These are phyloP conservation scores for Marasmius tenuissimus DNA, from an alignment of 1,284 basidiomycete species.

Conservation along the genomic window DNA sequence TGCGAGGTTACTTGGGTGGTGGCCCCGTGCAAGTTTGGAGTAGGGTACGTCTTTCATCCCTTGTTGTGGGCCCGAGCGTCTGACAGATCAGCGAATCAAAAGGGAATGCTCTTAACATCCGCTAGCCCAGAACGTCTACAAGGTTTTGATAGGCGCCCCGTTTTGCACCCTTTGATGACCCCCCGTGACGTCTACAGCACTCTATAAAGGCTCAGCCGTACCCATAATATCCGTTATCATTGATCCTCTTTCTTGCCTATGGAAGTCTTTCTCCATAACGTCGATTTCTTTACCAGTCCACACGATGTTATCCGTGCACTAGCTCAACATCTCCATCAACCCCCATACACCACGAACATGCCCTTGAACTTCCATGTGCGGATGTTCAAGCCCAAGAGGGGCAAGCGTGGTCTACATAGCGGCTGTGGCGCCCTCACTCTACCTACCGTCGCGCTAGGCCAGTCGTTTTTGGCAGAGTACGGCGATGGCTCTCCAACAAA, in stretches of 20 bases:
- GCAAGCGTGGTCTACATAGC: constrained; percentile 2
- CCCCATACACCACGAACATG: constrained; percentile 3
- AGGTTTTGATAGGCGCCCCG: no score
- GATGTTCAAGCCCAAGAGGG: constrained; percentile 7
- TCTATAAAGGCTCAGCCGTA: background rate
- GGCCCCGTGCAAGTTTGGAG: no score
- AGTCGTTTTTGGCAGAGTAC: constrained; percentile 8
- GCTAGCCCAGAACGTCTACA: no score
- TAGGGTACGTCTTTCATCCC: no score
- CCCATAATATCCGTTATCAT: background rate
- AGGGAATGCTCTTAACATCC: no score
- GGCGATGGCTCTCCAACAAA: background rate
- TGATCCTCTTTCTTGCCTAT: background rate
- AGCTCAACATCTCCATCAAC: constrained; percentile 6
- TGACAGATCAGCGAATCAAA: no score
- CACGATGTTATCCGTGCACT: constrained; percentile 9
- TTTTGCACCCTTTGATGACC: no score
- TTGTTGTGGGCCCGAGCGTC: no score
- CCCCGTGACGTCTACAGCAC: background rate
- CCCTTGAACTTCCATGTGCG: constrained; percentile 15
- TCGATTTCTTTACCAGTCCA: constrained; percentile 8
- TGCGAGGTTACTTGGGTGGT: no score
- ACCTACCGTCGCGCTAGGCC: constrained; percentile 7
- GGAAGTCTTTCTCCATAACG: constrained; percentile 13
- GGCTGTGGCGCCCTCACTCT: constrained; percentile 12